Percentiles rank a stretch among this genome's conserved stretches.
Conservation (phyloP, 1,284 basidiomycete genomes). For the Gymnopus androsaceus region DNA sequence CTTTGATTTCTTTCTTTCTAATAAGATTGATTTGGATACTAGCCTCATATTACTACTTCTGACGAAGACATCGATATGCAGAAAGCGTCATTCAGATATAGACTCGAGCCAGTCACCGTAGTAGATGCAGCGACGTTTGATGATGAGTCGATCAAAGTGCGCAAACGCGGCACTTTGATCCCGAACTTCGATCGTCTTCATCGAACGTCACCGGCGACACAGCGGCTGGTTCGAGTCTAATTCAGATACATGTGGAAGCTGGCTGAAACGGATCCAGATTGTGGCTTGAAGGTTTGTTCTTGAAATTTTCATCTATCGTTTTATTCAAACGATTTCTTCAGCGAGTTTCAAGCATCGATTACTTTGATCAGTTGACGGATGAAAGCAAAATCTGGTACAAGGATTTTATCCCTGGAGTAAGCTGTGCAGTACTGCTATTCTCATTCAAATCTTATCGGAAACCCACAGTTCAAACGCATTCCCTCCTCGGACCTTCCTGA, state of each 20-base stretch:
- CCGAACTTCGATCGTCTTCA: too few relatives aligned
- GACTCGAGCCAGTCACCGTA: too few relatives aligned
- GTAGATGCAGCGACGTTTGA: too few relatives aligned
- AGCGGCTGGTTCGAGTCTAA: too few relatives aligned
- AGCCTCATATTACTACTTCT: conserved; percentile 10
- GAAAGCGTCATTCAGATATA: conserved; percentile 8
- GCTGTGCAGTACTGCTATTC: neutral
- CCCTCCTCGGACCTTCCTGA: neutral
- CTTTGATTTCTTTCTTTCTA: too few relatives aligned
- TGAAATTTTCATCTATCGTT: neutral
- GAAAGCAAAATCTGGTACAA: conserved; percentile 4
- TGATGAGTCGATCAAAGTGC: too few relatives aligned
- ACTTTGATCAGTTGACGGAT: conserved; percentile 5
- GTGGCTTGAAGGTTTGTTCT: neutral
- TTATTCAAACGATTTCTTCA: neutral
- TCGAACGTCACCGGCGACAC: too few relatives aligned
- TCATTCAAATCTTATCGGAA: neutral
- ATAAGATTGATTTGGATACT: neutral
- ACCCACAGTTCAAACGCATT: neutral
- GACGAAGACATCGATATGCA: conserved; percentile 10
- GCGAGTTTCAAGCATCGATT: conserved; percentile 4
- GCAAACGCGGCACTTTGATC: too few relatives aligned
- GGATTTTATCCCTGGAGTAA: conserved; percentile 11
- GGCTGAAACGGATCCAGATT: conserved; percentile 9
- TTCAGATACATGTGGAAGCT: conserved; percentile 13